phyloP scores from a whole-genome alignment of 163 green algal genomes.

The Scenedesmus sp. region DNA sequence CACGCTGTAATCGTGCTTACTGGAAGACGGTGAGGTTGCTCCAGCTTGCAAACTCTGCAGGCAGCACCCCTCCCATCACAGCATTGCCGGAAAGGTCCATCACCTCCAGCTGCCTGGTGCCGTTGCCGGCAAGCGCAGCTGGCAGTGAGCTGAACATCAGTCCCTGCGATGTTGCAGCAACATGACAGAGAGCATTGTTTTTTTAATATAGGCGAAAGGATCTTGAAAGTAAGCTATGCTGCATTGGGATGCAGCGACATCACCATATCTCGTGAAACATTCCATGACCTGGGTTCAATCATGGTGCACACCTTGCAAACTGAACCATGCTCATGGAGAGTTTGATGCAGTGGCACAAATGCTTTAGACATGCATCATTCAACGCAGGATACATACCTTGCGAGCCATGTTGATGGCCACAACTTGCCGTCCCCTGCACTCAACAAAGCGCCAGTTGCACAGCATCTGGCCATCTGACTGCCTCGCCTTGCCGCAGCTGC shows the following conservation, averaged over 20 bases:
- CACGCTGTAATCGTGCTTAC: not conserved
- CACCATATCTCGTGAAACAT: too few relatives aligned
- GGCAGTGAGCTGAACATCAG: not conserved
- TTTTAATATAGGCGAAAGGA: too few relatives aligned
- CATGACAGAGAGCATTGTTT: too few relatives aligned
- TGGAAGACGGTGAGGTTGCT: slow-evolving; percentile 21
- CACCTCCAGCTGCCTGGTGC: slow-evolving; percentile 14
- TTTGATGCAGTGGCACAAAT: too few relatives aligned
- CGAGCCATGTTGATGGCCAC: slow-evolving; percentile 9
- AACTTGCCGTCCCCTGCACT: slow-evolving; percentile 28
- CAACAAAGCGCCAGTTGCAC: slow-evolving; percentile 48
- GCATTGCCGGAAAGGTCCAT: not conserved
- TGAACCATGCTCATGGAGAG: too few relatives aligned
- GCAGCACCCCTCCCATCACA: slow-evolving; percentile 18
- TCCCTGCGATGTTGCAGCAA: too few relatives aligned
- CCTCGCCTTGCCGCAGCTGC: not conserved
- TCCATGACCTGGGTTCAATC: too few relatives aligned
- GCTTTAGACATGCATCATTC: too few relatives aligned
- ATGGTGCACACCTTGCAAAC: too few relatives aligned
- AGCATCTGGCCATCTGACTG: not conserved
- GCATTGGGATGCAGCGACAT: too few relatives aligned
- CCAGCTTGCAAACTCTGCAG: not conserved
- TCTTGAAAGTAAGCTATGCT: too few relatives aligned
- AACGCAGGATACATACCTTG: not conserved
- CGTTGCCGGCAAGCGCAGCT: not conserved